Conservation (phyloP, 306 rosid species). For the Cucumis melo region DNA sequence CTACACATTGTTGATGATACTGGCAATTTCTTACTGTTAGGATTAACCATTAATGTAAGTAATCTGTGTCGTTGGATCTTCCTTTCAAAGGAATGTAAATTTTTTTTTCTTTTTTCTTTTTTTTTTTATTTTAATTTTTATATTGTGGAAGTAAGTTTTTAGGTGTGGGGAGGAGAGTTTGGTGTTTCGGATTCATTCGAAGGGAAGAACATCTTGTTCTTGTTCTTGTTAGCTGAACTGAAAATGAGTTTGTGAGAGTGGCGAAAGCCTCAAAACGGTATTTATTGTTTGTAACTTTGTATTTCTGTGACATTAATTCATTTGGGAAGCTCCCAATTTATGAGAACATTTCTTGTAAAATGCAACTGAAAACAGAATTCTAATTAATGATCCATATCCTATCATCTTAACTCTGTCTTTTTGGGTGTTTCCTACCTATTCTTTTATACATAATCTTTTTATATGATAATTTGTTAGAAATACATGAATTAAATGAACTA, state of each 20-base stretch:
- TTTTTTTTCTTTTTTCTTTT: background rate
- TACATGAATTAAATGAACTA: too few relatives aligned
- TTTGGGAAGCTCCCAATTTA: background rate
- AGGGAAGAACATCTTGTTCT: background rate
- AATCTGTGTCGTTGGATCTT: background rate
- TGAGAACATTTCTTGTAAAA: too few relatives aligned
- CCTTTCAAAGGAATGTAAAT: background rate
- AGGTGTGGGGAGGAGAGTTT: background rate
- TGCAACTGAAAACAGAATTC: too few relatives aligned
- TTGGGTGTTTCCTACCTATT: too few relatives aligned
- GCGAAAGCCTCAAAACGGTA: background rate
- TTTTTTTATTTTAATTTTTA: too few relatives aligned
- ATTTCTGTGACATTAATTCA: background rate
- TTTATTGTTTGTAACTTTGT: background rate
- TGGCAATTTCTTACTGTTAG: background rate
- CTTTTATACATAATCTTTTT: too few relatives aligned
- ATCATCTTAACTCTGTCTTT: too few relatives aligned
- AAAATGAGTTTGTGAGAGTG: background rate
- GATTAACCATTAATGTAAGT: slow-evolving; percentile 10
- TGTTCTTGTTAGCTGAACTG: background rate
- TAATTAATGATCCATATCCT: too few relatives aligned
- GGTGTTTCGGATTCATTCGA: background rate
- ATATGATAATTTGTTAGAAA: too few relatives aligned
- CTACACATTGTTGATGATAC: background rate
- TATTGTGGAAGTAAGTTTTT: background rate